Evolutionary conservation across 257 asterid species (phyloP), one percentile per base, ranked within the genome.

Genomic region (Capsicum baccatum): DNA sequence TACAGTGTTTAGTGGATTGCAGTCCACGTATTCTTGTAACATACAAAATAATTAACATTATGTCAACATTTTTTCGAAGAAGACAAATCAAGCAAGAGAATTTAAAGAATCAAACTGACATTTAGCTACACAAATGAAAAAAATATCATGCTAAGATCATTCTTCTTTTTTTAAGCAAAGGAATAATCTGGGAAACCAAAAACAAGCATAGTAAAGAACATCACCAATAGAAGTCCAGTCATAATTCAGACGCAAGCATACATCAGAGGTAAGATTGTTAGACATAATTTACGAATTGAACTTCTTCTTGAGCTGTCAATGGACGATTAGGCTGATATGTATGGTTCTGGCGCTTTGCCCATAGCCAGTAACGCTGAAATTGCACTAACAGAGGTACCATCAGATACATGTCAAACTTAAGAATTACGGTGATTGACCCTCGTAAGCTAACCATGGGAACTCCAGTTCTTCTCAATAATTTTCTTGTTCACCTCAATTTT

Each of bases 301-400:
- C 86, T 90, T 93, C 98, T 86, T 95, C 98, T 47, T 83, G 93
- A 79, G 90, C 89, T 17, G 91, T 92, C 86, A 95, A 90, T 33
- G 97, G 93, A 69, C 98, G 92, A 83, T 95, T 93, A 47, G 98
- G 98, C 33, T 97, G 93, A 85, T 93, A 94, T 2, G 98, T 94
- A 79, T 94, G 97, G 85, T 94, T 94, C 83, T 93, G 97, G 63
- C 97, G 93, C 88, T 94, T 94, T 59, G 98, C 98, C 98, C 98
- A 94, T 71, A 91, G 85, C 97, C 98, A 94, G 88, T 91, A 93
- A 78, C 97, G 97, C 78, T 92, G 98, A 85, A 86, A 93, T 78
- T 91, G 94, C 62, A 93, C 92, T n/a, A 89, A 59, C 62, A 26
- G 80, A 84, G 83, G 42, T 78, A 83, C 12, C 64, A 71, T 10